Conservation (phyloP, 1,284 basidiomycete species). For the Ganoderma meredithae region DNA sequence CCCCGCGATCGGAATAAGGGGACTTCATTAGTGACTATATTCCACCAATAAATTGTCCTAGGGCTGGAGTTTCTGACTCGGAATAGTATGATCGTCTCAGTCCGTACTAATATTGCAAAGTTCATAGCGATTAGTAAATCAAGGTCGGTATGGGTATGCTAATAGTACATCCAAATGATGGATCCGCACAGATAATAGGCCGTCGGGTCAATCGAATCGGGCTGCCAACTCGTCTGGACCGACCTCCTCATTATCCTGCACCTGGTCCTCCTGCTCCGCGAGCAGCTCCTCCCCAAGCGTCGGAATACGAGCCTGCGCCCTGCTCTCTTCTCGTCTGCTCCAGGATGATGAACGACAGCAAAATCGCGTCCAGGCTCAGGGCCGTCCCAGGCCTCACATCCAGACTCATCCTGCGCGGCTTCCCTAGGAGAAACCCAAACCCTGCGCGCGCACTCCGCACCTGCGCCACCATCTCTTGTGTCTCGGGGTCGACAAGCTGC, state of each 20-base stretch:
- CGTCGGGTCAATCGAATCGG: not conserved
- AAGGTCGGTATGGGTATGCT: not conserved
- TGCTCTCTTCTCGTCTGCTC: not conserved
- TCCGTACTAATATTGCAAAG: not conserved
- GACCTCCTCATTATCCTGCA: not conserved
- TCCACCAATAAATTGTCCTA: too few species aligned
- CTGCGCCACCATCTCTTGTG: constrained; percentile 1
- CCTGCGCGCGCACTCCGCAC: constrained; percentile 12
- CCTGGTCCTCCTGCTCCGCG: not conserved
- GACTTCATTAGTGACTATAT: too few species aligned
- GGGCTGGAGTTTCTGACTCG: too few species aligned
- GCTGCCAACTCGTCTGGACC: not conserved
- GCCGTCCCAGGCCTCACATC: not conserved
- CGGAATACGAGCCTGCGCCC: constrained; percentile 2
- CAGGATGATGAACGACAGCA: constrained; percentile 1
- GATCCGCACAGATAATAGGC: not conserved
- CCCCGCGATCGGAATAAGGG: too few species aligned
- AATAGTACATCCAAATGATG: not conserved
- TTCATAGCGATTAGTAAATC: not conserved
- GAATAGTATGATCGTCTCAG: too few species aligned
- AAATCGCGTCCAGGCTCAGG: not conserved
- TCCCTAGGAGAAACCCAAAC: not conserved
- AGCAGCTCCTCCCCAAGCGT: not conserved
- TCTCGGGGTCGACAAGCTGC: constrained; percentile 11
- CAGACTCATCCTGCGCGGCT: constrained; percentile 5